Base-by-base conservation (phyloP, 495 filamentous ascomycete species). In the Tuber microsphaerosporum region DNA sequence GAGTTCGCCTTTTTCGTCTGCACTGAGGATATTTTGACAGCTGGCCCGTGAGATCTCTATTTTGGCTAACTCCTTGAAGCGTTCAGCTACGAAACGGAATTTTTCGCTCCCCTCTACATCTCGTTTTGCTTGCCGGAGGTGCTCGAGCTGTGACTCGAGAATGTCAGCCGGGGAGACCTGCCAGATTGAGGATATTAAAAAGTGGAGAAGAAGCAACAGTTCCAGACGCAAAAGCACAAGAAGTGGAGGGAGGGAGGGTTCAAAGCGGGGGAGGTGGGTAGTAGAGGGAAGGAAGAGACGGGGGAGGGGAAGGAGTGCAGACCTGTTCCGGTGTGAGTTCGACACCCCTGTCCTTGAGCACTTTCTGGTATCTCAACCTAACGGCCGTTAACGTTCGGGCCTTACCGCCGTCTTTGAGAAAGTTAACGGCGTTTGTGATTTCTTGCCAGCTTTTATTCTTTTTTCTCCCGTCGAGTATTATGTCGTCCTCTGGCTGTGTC, bases 271-370 rank as follows among this genome's bases (percentile, higher is more conserved):
- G n/a, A 51, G n/a, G 2, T 31, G 56, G 56, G 26, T 65, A 17
- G 14, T 17, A 31, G 56, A 65, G 16, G 56, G 56, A 14, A 34
- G 26, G 56, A 34, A 17, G n/a, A 26, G 56, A 12, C n/a, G 26
- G 56, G 56, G 26, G 56, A 34, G 56, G 56, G 26, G 56, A 16
- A 65, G 51, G 17, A 19, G 56, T 34, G 14, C 56, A 7, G 34
- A 79, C 76, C 65, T 79, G 70, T n/a, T 79, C 72, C 26, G 22
- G n/a, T 19, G 73, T 71, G 31, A 79, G 56, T 37, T 79, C 72
- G 44, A 72, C 72, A 72, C 72, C 45, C 69, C 75, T 69, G 56
- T 74, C 72, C 75, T 77, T 79, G 19, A 74, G 69, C 17, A 77
- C 69, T 46, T 79, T 78, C 70, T 75, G 76, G 56, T 79, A 79